These are phyloP conservation scores for Lasiodiplodia hormozganensis DNA, from an alignment of 2,329 filamentous ascomycete species.

Conservation along the genomic window DNA sequence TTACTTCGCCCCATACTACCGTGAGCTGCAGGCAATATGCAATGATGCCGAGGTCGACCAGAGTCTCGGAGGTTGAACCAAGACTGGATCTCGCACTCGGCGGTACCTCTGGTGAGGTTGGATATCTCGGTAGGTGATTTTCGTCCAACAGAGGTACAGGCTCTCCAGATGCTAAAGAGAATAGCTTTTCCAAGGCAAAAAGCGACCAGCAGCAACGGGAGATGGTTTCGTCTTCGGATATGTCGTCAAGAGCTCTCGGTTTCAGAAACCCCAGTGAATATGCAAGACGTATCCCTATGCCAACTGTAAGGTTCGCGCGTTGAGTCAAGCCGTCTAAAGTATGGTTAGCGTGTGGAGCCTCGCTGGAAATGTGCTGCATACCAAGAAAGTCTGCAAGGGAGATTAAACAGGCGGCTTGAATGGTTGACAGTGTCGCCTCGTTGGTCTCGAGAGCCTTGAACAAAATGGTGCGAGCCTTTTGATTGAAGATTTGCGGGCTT, in stretches of 20 bases:
- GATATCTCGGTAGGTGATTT: not conserved
- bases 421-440: not conserved
- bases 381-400: not conserved
- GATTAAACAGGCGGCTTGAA: constrained; percentile 8
- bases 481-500: not conserved
- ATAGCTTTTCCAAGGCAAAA: constrained; percentile 3
- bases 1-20: not conserved
- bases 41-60: not conserved
- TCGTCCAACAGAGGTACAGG: not conserved
- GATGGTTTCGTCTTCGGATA: not conserved
- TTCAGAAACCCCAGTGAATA: not conserved
- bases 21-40: constrained; percentile 7
- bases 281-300: not conserved
- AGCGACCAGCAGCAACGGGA: constrained; percentile 8
- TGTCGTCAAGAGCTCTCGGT: not conserved
- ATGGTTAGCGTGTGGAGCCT: not conserved
- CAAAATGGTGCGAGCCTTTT: not conserved
- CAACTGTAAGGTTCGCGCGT: not conserved
- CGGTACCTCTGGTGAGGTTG: not conserved
- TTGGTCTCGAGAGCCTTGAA: not conserved
- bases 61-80: not conserved
- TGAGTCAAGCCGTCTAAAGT: not conserved
- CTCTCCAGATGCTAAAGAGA: not conserved
- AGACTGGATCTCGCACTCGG: not conserved
- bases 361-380: not conserved